Percentiles rank a stretch among this genome's conserved stretches.
phyloP scores from a whole-genome alignment of 228 moss, liverwort and hornwort genomes.

The Sphagnum fallax region DNA sequence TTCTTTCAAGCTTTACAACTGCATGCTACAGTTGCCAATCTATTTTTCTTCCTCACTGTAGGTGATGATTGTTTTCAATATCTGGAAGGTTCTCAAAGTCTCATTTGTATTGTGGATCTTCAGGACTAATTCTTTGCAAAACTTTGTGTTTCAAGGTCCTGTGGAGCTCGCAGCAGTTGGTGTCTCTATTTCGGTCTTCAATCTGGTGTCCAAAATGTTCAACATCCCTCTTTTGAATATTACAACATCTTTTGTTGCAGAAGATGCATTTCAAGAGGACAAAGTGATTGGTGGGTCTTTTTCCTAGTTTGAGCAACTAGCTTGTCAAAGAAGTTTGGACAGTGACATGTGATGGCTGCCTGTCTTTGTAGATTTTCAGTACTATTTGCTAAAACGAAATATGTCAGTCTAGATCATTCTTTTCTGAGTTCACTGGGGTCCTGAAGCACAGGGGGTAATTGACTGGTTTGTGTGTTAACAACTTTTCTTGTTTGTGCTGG shows the following conservation, averaged over 20 bases:
- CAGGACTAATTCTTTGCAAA: background rate
- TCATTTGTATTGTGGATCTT: no score
- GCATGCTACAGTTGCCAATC: background rate
- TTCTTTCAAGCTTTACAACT: background rate
- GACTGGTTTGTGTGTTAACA: background rate
- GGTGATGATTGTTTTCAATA: no score
- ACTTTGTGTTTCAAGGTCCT: constrained; percentile 24
- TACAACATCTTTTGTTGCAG: constrained; percentile 33
- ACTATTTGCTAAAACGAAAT: no score
- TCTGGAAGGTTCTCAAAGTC: no score
- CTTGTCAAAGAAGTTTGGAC: background rate
- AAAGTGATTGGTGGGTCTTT: constrained; percentile 2
- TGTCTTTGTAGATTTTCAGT: no score
- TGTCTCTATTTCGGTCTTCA: constrained; percentile 62
- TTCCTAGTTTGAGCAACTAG: no score
- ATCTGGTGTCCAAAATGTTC: constrained; percentile 62
- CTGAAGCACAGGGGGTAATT: no score
- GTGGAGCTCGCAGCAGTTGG: constrained; percentile 75
- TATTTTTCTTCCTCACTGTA: background rate
- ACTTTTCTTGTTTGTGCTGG: background rate
- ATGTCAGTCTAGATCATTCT: no score
- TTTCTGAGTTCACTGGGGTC: no score
- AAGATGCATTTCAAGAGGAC: constrained; percentile 21
- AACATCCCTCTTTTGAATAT: constrained; percentile 49
- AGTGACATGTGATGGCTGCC: no score